Evolutionary conservation across 148 eudicot species (phyloP).

Genomic region (Camellia sinensis): DNA sequence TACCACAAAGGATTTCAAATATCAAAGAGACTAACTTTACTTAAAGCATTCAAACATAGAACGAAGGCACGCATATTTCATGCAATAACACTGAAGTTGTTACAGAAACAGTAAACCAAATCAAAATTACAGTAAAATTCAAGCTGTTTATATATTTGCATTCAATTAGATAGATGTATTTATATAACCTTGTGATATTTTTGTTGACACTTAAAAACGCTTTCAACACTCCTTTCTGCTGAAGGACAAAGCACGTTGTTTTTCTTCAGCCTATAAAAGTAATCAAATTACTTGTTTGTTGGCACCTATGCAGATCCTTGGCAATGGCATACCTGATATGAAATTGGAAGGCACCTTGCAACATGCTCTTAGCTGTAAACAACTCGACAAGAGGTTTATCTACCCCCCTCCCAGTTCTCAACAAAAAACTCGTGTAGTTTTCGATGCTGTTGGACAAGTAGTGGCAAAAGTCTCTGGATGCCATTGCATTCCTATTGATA

Average conservation of each 20-base stretch:
- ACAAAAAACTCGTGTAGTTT: constrained; percentile 13
- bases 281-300: neutral
- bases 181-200: too few species aligned
- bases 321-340: constrained; percentile 1
- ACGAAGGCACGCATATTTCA: too few species aligned
- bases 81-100: too few species aligned
- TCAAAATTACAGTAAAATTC: neutral
- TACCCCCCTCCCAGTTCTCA: constrained; percentile 16
- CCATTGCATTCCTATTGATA: constrained; percentile 11
- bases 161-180: neutral
- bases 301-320: constrained; percentile 22
- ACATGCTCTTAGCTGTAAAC: constrained; percentile 30
- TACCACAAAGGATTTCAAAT: too few species aligned
- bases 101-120: neutral
- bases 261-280: neutral
- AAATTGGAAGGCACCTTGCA: constrained; percentile 8
- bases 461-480: constrained; percentile 15
- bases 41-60: too few species aligned
- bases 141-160: neutral
- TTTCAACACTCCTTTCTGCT: neutral
- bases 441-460: constrained; percentile 21
- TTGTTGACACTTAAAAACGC: neutral
- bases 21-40: too few species aligned
- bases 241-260: neutral
- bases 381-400: constrained; percentile 9